phyloP scores from a whole-genome alignment of 2,329 filamentous ascomycete species.

The Claviceps arundinis region DNA sequence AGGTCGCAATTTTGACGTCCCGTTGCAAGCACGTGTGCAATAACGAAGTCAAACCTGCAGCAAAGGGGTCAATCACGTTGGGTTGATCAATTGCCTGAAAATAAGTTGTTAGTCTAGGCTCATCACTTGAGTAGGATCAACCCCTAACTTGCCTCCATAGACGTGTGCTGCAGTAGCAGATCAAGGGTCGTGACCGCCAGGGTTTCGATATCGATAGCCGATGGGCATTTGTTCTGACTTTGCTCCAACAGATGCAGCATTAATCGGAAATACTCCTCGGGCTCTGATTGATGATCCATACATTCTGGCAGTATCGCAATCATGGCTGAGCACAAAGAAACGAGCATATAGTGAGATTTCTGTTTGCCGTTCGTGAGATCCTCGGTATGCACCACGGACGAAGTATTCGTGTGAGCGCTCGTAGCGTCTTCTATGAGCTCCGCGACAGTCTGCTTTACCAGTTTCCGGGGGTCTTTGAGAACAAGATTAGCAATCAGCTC shows the following conservation, averaged over 20 bases:
- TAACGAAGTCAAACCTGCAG: constrained; percentile 17
- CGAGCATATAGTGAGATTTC: constrained; percentile 6
- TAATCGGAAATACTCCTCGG: constrained; percentile 33
- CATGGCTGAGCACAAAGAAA: constrained; percentile 20
- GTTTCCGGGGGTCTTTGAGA: constrained; percentile 15
- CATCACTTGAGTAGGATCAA: neutral
- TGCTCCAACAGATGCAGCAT: constrained; percentile 11
- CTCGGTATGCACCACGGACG: neutral
- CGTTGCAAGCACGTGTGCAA: constrained; percentile 19
- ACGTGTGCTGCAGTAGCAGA: constrained; percentile 25
- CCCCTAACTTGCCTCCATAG: constrained; percentile 23
- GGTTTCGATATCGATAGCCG: constrained; percentile 16
- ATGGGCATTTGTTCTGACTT: constrained; percentile 6
- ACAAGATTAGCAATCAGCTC: constrained; percentile 13
- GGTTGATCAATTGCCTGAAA: constrained; percentile 16
- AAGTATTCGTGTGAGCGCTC: constrained; percentile 6
- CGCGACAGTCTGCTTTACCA: constrained; percentile 17
- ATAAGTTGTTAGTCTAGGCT: neutral
- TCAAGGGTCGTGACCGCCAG: constrained; percentile 19
- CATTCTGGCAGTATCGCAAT: constrained; percentile 22
- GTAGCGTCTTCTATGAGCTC: constrained; percentile 21
- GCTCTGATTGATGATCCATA: constrained; percentile 19
- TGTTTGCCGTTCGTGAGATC: neutral
- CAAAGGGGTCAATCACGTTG: constrained; percentile 16
- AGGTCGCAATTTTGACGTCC: constrained; percentile 14